phyloP scores from a whole-genome alignment of 2,329 filamentous ascomycete genomes.

The Penicillium sp. region DNA sequence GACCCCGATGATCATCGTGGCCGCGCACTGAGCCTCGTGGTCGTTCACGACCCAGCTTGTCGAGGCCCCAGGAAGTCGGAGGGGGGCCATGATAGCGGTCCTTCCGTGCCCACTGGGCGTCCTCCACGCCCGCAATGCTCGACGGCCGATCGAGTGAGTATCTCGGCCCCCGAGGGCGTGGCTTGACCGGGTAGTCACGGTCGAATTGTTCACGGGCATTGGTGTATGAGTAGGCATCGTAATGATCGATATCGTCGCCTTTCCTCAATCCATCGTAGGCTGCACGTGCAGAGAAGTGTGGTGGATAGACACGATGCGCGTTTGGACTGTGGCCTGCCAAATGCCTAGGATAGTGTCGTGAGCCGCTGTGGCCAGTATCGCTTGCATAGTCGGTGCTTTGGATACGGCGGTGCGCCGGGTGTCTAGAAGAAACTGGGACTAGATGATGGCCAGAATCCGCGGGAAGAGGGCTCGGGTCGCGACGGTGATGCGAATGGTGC shows the following conservation, averaged over 20 bases:
- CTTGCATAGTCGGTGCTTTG: conserved; percentile 37
- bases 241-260: conserved; percentile 40
- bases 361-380: conserved; percentile 33
- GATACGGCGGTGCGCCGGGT: conserved; percentile 30
- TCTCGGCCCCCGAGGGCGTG: conserved; percentile 29
- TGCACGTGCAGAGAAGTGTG: conserved; percentile 25
- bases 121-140: conserved; percentile 41
- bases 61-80: conserved; percentile 38
- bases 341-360: conserved; percentile 22
- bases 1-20: conserved; percentile 37
- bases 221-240: conserved; percentile 48
- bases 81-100: conserved; percentile 38
- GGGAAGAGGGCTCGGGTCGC: conserved; percentile 33
- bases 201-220: conserved; percentile 47
- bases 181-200: conserved; percentile 41
- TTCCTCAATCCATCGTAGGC: conserved; percentile 29
- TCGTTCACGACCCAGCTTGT: conserved; percentile 33
- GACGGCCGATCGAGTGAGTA: conserved; percentile 34
- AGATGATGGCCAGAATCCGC: conserved; percentile 35
- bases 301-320: conserved; percentile 25
- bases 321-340: conserved; percentile 21
- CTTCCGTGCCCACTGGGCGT: conserved; percentile 27
- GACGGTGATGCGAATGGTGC: conserved; percentile 29
- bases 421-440: conserved; percentile 31
- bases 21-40: conserved; percentile 24